Evolutionary conservation across 768 basidiomycete species (phyloP), one percentile per base, ranked within the genome.

Genomic region (Auriscalpium microsporum): DNA sequence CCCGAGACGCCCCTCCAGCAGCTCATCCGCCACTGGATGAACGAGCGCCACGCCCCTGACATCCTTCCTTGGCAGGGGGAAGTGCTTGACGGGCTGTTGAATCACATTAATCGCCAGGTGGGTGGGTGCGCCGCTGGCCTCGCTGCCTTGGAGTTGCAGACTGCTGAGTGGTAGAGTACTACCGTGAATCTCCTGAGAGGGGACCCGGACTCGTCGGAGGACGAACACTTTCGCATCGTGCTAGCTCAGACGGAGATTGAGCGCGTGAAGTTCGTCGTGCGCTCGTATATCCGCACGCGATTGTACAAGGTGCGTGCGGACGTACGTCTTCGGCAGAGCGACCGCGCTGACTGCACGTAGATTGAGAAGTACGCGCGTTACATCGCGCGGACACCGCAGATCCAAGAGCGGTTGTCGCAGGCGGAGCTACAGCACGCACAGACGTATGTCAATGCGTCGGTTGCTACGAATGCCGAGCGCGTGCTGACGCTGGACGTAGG

Each of bases 161-260:
- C 5, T 28, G 28, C 28, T 28, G 19, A 19, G 63, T 57, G 62
- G 53, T 63, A 95, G 92, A 84, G 86, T 56, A 84, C 88, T 60
- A 82, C 81, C 55, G 90, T 90, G 37, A 90, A 81, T 65, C 73
- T 79, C 48, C 71, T 96, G 34, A 79, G 89, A 4, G 81, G 82
- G 23, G 91, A 95, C 67, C 87, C 90, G 0, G 79, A 82, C 38
- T 86, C 90, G 2, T 90, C 87, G 1, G 92, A 95, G 64, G 92
- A 95, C 58, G 94, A 97, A 59, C 93, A 97, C 64, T 88, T 94
- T 57, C 77, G 91, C 61, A 89, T 95, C 36, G 86, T 92, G 76
- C 84, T 97, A 52, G 94, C 90, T 0, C 91, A 94, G 71, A 94
- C 91, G 0, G 94, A 97, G 70, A 82, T 95, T 62, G 94, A 97